Evolutionary conservation across 1,284 basidiomycete species (phyloP), one percentile per base, ranked within the genome.

Genomic region (Omphalotus olearius): DNA sequence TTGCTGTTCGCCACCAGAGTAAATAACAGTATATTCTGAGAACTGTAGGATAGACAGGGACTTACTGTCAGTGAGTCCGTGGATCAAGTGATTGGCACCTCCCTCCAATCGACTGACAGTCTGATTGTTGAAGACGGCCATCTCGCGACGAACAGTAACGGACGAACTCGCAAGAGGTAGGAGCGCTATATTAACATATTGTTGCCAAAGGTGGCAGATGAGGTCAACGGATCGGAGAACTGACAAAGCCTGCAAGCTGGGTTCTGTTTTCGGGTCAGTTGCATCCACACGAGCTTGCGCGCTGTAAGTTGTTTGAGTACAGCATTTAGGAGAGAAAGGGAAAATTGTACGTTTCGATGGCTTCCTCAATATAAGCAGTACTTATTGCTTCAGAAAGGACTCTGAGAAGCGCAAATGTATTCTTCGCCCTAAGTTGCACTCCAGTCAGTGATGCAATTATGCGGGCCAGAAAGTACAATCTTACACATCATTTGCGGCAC

Each of bases 191-290:
- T 88, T 88, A 59, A 93, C 83, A 68, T 99, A 99, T 66, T 93
- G 90, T 66, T 99, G 97, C 95, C 95, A 98, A 2, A 99, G 79
- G 64, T 97, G 91, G 62, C 90, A 91, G 54, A 97, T 87, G 47
- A 97, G 80, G 67, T 97, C 94, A n/a, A 89, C 83, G 1, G 80
- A 76, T 56, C 79, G 81, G 53, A 99, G 73, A 16, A 91, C 79
- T 0, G 70, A 64, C 1, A 98, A 68, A 1, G 79, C 69, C 45
- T 85, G 78, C n/a, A 98, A 71, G 59, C 80, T 88, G 0, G 94
- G 94, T 65, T 96, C 93, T 13, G 74, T 59, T 64, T 88, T 93
- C 14, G 78, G 64, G 62, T 99, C 96, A 4, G 76, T 74, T 7
- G 78, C 72, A 45, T 95, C 88, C 3, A 96, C 69, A 39, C 84